Percentiles rank a stretch among this genome's conserved stretches.
Evolutionary conservation across 2,329 filamentous ascomycete genomes (phyloP).

Genomic region (Tolypocladium ophioglossoides): DNA sequence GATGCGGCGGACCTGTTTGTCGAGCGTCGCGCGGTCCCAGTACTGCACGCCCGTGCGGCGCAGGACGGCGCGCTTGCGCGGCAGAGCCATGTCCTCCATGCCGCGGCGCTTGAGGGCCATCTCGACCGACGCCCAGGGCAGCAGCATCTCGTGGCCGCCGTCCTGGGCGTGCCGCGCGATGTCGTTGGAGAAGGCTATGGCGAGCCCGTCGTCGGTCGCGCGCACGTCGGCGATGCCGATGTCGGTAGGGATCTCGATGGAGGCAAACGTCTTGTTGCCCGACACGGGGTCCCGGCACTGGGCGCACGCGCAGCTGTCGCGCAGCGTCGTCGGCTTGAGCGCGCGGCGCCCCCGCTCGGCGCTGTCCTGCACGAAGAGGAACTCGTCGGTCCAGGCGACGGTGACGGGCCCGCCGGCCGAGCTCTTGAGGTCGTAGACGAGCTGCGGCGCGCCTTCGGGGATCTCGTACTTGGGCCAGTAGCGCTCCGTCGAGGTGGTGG

Average conservation of each 20-base stretch:
- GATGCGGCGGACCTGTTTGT: constrained; percentile 42
- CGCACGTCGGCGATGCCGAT: constrained; percentile 21
- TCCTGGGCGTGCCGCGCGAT: constrained; percentile 18
- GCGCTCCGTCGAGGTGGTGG: not conserved
- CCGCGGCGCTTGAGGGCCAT: constrained; percentile 14
- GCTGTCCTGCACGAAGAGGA: constrained; percentile 17
- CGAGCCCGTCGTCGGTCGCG: constrained; percentile 29
- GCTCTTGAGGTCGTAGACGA: constrained; percentile 3
- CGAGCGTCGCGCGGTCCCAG: constrained; percentile 30
- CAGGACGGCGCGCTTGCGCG: constrained; percentile 15
- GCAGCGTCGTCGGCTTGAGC: constrained; percentile 25
- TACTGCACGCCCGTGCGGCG: constrained; percentile 21
- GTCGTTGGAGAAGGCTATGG: constrained; percentile 49
- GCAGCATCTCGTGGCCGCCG: constrained; percentile 21
- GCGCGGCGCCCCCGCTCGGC: constrained; percentile 10
- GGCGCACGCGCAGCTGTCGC: constrained; percentile 44
- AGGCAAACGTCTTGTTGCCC: constrained; percentile 44
- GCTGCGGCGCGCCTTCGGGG: constrained; percentile 5
- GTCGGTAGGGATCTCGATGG: constrained; percentile 25
- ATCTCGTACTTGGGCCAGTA: constrained; percentile 7
- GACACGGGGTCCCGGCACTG: constrained; percentile 46
- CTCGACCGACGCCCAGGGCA: constrained; percentile 26
- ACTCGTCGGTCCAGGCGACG: constrained; percentile 15
- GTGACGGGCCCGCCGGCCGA: constrained; percentile 6
- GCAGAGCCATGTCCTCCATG: constrained; percentile 11